Evolutionary conservation across 1,284 basidiomycete species (phyloP).

Genomic region (Boletus smithii): DNA sequence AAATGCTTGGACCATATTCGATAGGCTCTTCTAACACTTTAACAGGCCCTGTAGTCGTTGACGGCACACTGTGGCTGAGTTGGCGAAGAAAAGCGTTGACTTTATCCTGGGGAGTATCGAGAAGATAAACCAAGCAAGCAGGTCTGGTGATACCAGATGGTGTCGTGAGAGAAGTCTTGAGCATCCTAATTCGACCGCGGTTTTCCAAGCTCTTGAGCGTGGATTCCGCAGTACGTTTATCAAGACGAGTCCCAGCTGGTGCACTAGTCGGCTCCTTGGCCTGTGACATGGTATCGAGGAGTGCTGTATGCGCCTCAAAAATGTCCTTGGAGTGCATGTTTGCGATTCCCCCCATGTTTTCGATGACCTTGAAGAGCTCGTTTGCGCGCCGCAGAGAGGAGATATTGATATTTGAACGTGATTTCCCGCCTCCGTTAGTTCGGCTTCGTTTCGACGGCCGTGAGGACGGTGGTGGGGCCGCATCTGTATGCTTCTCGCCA

Average conservation of each 20-base stretch:
- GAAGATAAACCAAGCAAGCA: constrained; percentile 60
- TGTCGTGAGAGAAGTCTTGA: constrained; percentile 56
- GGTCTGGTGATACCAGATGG: constrained; percentile 52
- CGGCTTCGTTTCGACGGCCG: constrained; percentile 27
- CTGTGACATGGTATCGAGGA: constrained; percentile 52
- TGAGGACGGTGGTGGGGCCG: constrained; percentile 1
- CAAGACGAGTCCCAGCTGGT: constrained; percentile 61
- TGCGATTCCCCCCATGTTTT: constrained; percentile 59
- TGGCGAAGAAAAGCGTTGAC: constrained; percentile 53
- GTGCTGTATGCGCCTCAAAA: constrained; percentile 56
- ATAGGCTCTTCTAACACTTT: constrained; percentile 51
- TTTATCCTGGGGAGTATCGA: constrained; percentile 47
- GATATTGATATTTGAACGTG: constrained; percentile 56
- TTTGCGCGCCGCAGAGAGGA: constrained; percentile 74
- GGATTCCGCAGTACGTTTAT: constrained; percentile 65
- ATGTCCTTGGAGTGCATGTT: constrained; percentile 67
- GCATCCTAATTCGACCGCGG: constrained; percentile 59
- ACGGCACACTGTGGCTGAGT: constrained; percentile 41
- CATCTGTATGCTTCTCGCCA: constrained; percentile 18
- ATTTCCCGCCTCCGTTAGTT: constrained; percentile 13
- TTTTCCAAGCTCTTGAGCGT: constrained; percentile 60
- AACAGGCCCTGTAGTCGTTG: constrained; percentile 33
- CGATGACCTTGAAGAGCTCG: constrained; percentile 63
- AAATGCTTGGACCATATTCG: constrained; percentile 47
- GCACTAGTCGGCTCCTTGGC: constrained; percentile 65